Percentiles rank a stretch among this genome's conserved stretches.
phyloP scores from a whole-genome alignment of 371 early-diverging fungal genomes.

The Lichtheimia ramosa region DNA sequence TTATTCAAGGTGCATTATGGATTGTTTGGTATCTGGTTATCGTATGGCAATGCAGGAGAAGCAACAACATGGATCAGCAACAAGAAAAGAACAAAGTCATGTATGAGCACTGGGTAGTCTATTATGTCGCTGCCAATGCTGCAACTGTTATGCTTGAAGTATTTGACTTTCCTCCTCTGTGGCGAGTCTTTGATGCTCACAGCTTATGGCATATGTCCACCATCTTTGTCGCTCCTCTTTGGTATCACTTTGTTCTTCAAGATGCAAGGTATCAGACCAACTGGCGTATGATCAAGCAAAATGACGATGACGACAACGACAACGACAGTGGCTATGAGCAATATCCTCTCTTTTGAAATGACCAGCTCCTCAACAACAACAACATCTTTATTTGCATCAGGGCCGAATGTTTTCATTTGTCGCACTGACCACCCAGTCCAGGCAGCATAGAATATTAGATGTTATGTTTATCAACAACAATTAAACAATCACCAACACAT shows the following conservation, averaged over 20 bases:
- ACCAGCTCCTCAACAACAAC: too few relatives aligned
- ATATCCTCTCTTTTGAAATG: not conserved
- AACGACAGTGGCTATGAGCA: not conserved
- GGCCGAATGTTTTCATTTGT: too few relatives aligned
- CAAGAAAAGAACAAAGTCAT: not conserved
- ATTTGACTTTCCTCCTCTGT: slow-evolving; percentile 90
- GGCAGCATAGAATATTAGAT: not conserved
- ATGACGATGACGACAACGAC: not conserved
- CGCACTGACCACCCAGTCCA: too few relatives aligned
- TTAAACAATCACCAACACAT: not conserved
- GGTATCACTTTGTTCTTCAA: slow-evolving; percentile 75
- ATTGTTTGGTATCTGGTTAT: slow-evolving; percentile 40
- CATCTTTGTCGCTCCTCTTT: slow-evolving; percentile 73
- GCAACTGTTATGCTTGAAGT: slow-evolving; percentile 85
- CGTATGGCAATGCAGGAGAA: not conserved
- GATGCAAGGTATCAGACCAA: not conserved
- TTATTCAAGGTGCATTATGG: slow-evolving; percentile 70
- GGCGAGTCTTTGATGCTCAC: slow-evolving; percentile 88
- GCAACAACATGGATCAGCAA: not conserved
- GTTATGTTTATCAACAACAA: not conserved
- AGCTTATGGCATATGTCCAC: slow-evolving; percentile 96
- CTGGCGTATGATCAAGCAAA: slow-evolving; percentile 2
- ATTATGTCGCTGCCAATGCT: not conserved
- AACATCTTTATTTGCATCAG: too few relatives aligned
- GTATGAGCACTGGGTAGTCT: slow-evolving; percentile 3